Base-by-base conservation (phyloP, 2,329 filamentous ascomycete species). In the Ceratocystis cacaofunesta region DNA sequence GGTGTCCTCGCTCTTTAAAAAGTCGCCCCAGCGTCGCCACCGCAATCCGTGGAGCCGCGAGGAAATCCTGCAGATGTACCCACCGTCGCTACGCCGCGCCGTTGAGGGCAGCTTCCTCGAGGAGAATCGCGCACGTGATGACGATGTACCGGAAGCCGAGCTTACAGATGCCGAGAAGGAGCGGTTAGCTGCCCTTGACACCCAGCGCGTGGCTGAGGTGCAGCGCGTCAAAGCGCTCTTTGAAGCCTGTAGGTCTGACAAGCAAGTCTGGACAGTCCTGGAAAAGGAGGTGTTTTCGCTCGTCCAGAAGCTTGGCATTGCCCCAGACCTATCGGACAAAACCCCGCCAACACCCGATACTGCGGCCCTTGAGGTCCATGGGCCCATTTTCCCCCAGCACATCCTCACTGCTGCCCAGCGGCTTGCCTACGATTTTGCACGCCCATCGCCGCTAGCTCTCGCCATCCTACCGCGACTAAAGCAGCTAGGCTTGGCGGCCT, bases 381-480 rank as follows among this genome's bases (percentile, higher is more conserved):
- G 85, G 1, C 81, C 83, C 5, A 79, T 88, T 17, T 90, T 87
- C 70, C 81, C 87, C 1, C 76, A 80, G 6, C 82, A 84, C 69
- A 77, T 90, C 5, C 75, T 83, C 48, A 75, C 78, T 48, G 85
- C 80, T 0, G 76, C 88, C 17, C 75, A 77, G 0, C 77, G 82
- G 1, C 76, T 90, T 2, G 80, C 85, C 69, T 76, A 75, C 1
- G 76, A 78, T 1, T 91, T 89, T 67, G 68, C 71, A 8, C 79
- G 77, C 10, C 75, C 82, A 0, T 90, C 87, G 0, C 77, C 80
- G 0, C 77, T 88, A 0, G 77, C 79, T 0, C 78, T 88, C 57
- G 78, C 79, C 57, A 74, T 91, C 30, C 77, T 92, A 0, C 86
- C 88, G 0, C 80, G 82, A 6, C 76, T 91, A 70, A 88, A 88